Conservation (phyloP, 352 stramenopile species). For the Pythium diclinum region DNA sequence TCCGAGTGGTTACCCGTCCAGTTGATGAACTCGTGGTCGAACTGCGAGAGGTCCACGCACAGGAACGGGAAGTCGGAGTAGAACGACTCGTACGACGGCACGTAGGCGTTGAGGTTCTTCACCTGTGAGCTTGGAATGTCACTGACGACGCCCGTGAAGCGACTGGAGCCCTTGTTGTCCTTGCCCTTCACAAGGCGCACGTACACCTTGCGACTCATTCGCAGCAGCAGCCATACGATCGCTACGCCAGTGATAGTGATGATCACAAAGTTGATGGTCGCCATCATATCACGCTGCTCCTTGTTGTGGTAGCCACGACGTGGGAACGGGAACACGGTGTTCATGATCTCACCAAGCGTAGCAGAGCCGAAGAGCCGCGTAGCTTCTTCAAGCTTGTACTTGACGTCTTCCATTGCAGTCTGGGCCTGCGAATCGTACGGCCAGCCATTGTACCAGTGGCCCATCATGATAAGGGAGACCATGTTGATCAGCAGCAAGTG, state of each 20-base stretch:
- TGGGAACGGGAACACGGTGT: constrained; percentile 51
- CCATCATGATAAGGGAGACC: constrained; percentile 69
- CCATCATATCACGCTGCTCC: constrained; percentile 41
- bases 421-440: constrained; percentile 54
- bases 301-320: constrained; percentile 38
- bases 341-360: constrained; percentile 34
- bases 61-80: constrained; percentile 70
- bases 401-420: constrained; percentile 27
- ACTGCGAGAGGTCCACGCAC: constrained; percentile 47
- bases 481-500: constrained; percentile 64
- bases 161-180: constrained; percentile 19
- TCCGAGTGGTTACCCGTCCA: constrained; percentile 53
- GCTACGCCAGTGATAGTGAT: constrained; percentile 12
- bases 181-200: constrained; percentile 16
- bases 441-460: constrained; percentile 79
- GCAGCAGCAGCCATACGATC: constrained; percentile 14
- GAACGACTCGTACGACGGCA: constrained; percentile 63
- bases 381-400: constrained; percentile 28
- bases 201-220: constrained; percentile 19
- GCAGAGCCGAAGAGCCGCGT: constrained; percentile 27
- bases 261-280: constrained; percentile 39
- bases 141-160: constrained; percentile 29
- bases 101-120: constrained; percentile 48
- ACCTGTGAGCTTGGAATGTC: constrained; percentile 47
- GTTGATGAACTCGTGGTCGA: constrained; percentile 52